Evolutionary conservation across 1,139 yeast genomes (phyloP), one percentile per base, ranked within the genome.

Genomic region (Geotrichum macrosporum): DNA sequence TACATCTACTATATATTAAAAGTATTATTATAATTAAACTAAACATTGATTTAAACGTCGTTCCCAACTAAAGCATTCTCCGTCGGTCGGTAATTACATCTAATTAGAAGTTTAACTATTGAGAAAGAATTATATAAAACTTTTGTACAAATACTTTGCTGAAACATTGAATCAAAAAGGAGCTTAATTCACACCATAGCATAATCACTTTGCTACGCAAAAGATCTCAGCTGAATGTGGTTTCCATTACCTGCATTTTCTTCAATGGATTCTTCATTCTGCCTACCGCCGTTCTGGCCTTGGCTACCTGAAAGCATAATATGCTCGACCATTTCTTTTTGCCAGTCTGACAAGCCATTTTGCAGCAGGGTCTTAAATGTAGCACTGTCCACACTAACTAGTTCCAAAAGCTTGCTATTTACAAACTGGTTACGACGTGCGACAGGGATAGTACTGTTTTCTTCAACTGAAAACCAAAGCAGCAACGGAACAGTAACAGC

Each of bases 331-430:
- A 55, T 44, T 5, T 53, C 53, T 22, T 57, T 48, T 47, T 63
- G 66, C 47, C 54, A 50, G 22, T 50, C 57, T 6, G 58, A 49
- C 44, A 66, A 50, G 1, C 60, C 63, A 15, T 45, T 45, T 38
- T 59, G 61, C 6, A 82, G 73, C 4, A 75, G 76, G 0, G 53
- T 50, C 56, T 82, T 83, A 67, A 86, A 85, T 4, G 72, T 64
- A 2, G 65, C 67, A 1, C 82, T 71, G 52, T 74, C 72, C 46
- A 71, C 63, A 12, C 69, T 67, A 9, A 83, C 74, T 49, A 84
- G 66, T 22, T 71, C 71, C 20, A 81, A 50, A 35, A 84, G 57
- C 57, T 78, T 76, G 8, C 70, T 72, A 50, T 75, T 79, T 29
- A 76, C 67, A 51, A 79, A 81, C 33, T 54, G 61, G 44, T 59